These are phyloP conservation scores for Podaxis carcinomalis DNA, from an alignment of 768 basidiomycete species.

Conservation along the genomic window DNA sequence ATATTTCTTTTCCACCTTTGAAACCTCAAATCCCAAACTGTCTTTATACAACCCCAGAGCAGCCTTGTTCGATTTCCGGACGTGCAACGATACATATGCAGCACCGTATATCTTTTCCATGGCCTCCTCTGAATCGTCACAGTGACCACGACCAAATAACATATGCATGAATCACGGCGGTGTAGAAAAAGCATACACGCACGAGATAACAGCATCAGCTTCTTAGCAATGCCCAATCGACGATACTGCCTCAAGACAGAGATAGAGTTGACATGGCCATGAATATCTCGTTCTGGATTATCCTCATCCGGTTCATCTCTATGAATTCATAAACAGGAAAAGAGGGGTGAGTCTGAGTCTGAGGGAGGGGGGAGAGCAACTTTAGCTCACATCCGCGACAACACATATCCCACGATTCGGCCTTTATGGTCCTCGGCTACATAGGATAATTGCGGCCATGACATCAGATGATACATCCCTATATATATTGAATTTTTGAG, in stretches of 20 bases:
- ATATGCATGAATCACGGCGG: not conserved
- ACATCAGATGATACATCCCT: constrained; percentile 89
- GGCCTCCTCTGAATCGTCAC: constrained; percentile 65
- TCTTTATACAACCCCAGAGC: constrained; percentile 87
- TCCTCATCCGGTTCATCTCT: constrained; percentile 40
- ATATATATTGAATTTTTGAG: constrained; percentile 23
- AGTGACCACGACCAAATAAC: not conserved
- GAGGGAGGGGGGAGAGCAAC: not conserved
- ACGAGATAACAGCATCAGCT: constrained; percentile 93
- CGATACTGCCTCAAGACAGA: constrained; percentile 89
- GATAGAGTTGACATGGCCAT: constrained; percentile 96
- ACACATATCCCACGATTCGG: constrained; percentile 88
- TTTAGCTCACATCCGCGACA: constrained; percentile 83
- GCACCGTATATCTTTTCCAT: constrained; percentile 89
- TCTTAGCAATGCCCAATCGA: constrained; percentile 89
- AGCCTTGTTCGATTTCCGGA: constrained; percentile 92
- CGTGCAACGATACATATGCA: constrained; percentile 81
- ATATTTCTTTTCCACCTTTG: constrained; percentile 83
- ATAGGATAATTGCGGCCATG: constrained; percentile 92
- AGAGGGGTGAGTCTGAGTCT: not conserved
- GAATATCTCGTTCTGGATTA: constrained; percentile 56
- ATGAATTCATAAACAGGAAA: not conserved
- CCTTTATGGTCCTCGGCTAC: constrained; percentile 90
- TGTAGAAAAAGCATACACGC: constrained; percentile 25
- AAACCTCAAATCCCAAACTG: constrained; percentile 84